phyloP scores from a whole-genome alignment of 1,139 yeast species.

The Diutina ranongensis region DNA sequence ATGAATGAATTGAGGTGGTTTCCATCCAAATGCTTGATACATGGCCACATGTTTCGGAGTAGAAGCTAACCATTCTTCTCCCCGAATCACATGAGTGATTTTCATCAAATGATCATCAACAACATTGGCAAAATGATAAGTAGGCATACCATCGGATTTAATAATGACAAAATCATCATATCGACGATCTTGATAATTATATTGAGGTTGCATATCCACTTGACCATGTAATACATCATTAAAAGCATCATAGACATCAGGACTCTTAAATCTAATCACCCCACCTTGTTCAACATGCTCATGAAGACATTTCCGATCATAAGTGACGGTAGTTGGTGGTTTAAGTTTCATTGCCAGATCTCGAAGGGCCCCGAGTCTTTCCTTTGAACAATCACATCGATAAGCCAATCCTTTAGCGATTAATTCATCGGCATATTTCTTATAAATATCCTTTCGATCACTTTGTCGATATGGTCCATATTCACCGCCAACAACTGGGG shows the following conservation, averaged over 20 bases:
- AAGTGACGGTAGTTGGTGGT: conserved; percentile 89
- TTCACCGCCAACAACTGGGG: conserved; percentile 60
- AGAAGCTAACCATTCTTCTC: conserved; percentile 96
- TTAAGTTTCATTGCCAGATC: conserved; percentile 61
- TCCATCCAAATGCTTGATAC: conserved; percentile 82
- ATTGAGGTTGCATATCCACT: conserved; percentile 69
- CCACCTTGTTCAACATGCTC: neutral
- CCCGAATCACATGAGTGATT: conserved; percentile 88
- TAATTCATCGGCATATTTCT: conserved; percentile 41
- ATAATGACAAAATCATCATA: conserved; percentile 83
- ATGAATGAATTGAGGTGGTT: conserved; percentile 72
- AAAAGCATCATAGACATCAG: conserved; percentile 55
- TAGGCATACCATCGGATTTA: conserved; percentile 89
- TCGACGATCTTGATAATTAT: conserved; percentile 55
- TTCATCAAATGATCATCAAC: conserved; percentile 90
- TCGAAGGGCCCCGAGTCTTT: conserved; percentile 56
- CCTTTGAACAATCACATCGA: conserved; percentile 75
- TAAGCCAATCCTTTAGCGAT: conserved; percentile 66
- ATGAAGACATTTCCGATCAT: conserved; percentile 64
- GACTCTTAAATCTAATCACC: conserved; percentile 52
- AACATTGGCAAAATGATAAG: conserved; percentile 93
- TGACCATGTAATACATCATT: conserved; percentile 68
- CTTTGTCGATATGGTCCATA: conserved; percentile 78
- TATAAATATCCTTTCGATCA: conserved; percentile 58
- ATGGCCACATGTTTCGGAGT: conserved; percentile 91